phyloP scores from a whole-genome alignment of 2,329 filamentous ascomycete species.

The Paraconiothyrium sp. region DNA sequence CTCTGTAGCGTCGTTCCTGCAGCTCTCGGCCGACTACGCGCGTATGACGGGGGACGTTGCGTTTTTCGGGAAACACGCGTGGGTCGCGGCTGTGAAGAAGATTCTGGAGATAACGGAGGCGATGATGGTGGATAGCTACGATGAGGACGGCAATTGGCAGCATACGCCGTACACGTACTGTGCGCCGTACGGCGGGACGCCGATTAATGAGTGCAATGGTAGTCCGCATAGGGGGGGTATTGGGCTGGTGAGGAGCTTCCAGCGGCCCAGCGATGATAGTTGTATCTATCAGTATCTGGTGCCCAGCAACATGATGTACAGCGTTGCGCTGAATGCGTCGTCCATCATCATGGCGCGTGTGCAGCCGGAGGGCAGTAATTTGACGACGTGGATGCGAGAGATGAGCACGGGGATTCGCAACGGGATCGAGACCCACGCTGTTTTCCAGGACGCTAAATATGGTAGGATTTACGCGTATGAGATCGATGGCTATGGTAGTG shows the following conservation, averaged over 20 bases:
- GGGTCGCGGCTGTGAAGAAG: slow-evolving; percentile 55
- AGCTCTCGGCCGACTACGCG: slow-evolving; percentile 59
- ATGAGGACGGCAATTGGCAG: slow-evolving; percentile 54
- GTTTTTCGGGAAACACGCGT: slow-evolving; percentile 59
- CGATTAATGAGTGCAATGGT: slow-evolving; percentile 63
- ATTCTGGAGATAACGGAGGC: slow-evolving; percentile 55
- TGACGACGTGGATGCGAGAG: slow-evolving; percentile 65
- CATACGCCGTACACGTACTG: slow-evolving; percentile 58
- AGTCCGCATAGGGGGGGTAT: slow-evolving; percentile 58
- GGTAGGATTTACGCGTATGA: slow-evolving; percentile 59
- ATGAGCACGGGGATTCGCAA: slow-evolving; percentile 58
- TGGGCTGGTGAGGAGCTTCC: slow-evolving; percentile 60
- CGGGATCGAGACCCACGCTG: slow-evolving; percentile 56
- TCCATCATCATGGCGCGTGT: slow-evolving; percentile 62
- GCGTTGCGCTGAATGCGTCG: slow-evolving; percentile 66
- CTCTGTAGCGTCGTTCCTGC: slow-evolving; percentile 60
- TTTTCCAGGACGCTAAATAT: slow-evolving; percentile 45
- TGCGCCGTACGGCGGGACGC: slow-evolving; percentile 55
- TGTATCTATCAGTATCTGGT: slow-evolving; percentile 62
- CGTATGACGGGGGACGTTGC: slow-evolving; percentile 55
- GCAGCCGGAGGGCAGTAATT: slow-evolving; percentile 51
- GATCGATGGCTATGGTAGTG: slow-evolving; percentile 56
- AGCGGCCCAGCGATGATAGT: slow-evolving; percentile 60
- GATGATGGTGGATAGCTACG: slow-evolving; percentile 60
- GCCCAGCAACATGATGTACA: slow-evolving; percentile 75